A percentile compares a stretch with the other conserved stretches of the same genome.
Conservation (phyloP, 1,139 yeast genomes). For the Geotrichum carabidarum region DNA sequence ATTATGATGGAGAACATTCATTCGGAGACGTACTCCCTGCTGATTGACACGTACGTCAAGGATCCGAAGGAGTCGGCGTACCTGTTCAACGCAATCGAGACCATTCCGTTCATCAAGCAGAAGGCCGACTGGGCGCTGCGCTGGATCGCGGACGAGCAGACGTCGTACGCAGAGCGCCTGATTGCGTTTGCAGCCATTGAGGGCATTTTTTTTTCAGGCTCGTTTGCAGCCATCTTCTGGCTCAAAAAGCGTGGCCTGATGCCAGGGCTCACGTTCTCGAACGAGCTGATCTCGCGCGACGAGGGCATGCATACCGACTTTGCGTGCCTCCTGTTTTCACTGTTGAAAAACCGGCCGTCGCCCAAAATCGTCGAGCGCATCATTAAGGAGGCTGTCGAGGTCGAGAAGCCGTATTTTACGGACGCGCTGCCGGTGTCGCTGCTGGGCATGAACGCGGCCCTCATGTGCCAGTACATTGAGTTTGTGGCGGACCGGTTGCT, state of each 20-base stretch:
- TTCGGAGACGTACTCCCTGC: constrained; percentile 90
- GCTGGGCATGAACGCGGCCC: constrained; percentile 84
- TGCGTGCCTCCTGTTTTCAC: constrained; percentile 90
- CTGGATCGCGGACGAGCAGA: constrained; percentile 86
- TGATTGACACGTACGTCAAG: constrained; percentile 90
- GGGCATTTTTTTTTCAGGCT: constrained; percentile 96
- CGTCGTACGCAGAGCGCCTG: constrained; percentile 88
- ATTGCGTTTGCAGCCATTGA: constrained; percentile 99
- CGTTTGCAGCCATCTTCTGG: constrained; percentile 97
- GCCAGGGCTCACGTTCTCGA: constrained; percentile 97
- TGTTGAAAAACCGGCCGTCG: constrained; percentile 82
- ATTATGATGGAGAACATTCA: constrained; percentile 99
- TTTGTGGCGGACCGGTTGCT: constrained; percentile 93
- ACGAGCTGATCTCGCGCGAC: constrained; percentile 93
- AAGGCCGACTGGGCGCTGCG: constrained; percentile 98
- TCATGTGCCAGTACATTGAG: constrained; percentile 96
- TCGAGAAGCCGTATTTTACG: constrained; percentile 88
- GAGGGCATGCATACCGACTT: constrained; percentile 98
- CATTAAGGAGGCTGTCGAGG: constrained; percentile 88
- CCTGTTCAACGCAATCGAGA: constrained; percentile 89
- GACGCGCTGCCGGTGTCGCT: constrained; percentile 88
- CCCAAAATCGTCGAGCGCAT: constrained; percentile 70
- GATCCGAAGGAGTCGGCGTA: constrained; percentile 88
- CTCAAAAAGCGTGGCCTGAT: constrained; percentile 92
- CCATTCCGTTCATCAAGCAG: constrained; percentile 87